phyloP scores from a whole-genome alignment of 257 asterid genomes.

The Salvia hispanica region DNA sequence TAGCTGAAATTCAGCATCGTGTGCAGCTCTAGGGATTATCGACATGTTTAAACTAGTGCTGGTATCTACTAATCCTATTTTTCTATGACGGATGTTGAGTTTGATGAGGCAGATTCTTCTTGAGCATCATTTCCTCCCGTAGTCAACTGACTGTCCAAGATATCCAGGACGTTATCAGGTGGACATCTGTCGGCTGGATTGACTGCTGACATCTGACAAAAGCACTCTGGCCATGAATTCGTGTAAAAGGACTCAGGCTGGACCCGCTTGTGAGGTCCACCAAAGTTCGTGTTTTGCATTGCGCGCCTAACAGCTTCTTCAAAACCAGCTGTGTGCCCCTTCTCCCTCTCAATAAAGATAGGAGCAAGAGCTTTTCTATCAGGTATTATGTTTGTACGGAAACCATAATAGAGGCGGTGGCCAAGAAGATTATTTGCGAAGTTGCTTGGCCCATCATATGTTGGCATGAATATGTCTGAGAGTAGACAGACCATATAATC shows the following conservation, averaged over 20 bases:
- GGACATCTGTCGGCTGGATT: conserved; percentile 81
- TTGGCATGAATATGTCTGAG: conserved; percentile 93
- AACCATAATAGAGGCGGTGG: conserved; percentile 94
- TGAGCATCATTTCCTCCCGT: conserved; percentile 36
- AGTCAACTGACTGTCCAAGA: conserved; percentile 51
- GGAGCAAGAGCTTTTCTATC: conserved; percentile 92
- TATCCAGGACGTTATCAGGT: conserved; percentile 49
- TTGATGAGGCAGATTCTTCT: conserved; percentile 39
- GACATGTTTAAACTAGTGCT: conserved; percentile 14
- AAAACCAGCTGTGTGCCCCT: conserved; percentile 64
- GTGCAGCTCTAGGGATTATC: conserved; percentile 27
- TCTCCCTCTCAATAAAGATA: conserved; percentile 69
- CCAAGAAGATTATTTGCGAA: conserved; percentile 96
- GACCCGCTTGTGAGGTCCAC: conserved; percentile 85
- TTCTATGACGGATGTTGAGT: conserved; percentile 41
- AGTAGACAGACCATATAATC: conserved; percentile 98
- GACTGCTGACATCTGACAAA: conserved; percentile 68
- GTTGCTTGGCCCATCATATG: conserved; percentile 98
- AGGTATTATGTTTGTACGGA: conserved; percentile 84
- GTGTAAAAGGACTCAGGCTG: conserved; percentile 89
- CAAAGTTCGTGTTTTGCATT: conserved; percentile 79
- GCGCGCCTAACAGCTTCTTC: conserved; percentile 74
- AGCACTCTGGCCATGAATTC: conserved; percentile 98
- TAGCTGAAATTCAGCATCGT: conserved; percentile 16
- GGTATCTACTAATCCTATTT: conserved; percentile 29